phyloP scores from a whole-genome alignment of 2,329 filamentous ascomycete species.

The Cladosporium sp. region DNA sequence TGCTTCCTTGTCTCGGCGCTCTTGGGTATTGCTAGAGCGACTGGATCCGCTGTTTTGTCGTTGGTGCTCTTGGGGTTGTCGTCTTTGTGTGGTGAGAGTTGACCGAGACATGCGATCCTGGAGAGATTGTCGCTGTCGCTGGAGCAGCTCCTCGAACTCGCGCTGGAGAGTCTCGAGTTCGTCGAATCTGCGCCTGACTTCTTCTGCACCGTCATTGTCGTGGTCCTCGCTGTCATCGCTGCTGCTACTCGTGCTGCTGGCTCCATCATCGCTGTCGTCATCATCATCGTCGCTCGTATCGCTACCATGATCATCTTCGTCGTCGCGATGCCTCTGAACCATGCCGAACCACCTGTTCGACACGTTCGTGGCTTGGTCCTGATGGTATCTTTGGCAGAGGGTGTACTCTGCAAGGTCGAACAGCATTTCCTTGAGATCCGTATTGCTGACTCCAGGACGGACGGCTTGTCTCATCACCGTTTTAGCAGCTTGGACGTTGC shows the following conservation, averaged over 20 bases:
- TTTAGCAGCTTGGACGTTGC: background rate
- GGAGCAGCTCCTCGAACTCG: background rate
- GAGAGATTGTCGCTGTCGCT: background rate
- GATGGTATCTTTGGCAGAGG: constrained; percentile 5
- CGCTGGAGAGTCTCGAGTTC: constrained; percentile 6
- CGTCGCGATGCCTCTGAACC: background rate
- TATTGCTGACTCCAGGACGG: background rate
- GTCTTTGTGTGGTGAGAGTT: background rate
- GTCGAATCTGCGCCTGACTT: background rate
- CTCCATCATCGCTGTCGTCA: background rate
- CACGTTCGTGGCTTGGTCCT: background rate
- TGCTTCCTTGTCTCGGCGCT: background rate
- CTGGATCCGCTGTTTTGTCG: background rate
- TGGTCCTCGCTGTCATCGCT: background rate
- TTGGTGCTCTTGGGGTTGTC: background rate
- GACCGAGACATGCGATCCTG: background rate
- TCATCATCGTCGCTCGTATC: constrained; percentile 9
- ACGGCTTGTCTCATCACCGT: background rate
- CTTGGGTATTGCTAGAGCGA: background rate
- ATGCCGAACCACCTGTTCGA: constrained; percentile 1
- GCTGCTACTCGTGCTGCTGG: background rate
- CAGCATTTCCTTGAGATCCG: background rate
- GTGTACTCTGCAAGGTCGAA: constrained; percentile 1
- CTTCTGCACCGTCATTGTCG: background rate
- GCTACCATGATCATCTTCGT: background rate